Conservation (phyloP, 139 green algal genomes). For the Edaphochlamys debaryana region DNA sequence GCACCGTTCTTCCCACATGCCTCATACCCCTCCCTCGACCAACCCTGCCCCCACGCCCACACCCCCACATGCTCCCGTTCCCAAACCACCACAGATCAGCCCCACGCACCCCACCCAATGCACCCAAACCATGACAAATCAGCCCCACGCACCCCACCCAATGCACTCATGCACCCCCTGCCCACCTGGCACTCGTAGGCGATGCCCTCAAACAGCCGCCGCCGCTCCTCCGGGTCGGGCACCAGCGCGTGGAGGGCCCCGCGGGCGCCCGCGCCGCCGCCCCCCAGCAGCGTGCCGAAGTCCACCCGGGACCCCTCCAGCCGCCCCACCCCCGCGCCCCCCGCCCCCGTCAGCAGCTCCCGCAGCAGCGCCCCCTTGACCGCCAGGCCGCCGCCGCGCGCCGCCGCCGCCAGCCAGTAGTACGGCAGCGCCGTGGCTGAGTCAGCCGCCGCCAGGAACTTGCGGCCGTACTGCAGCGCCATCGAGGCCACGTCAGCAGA, state of each 20-base stretch:
- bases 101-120: too few relatives aligned
- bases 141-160: too few relatives aligned
- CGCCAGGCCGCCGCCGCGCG: constrained; percentile 50
- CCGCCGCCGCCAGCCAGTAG: constrained; percentile 77
- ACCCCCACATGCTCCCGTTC: too few relatives aligned
- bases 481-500: constrained; percentile 52
- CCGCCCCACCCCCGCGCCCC: too few relatives aligned
- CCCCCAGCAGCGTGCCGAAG: constrained; percentile 60
- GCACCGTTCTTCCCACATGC: too few relatives aligned
- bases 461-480: constrained; percentile 67
- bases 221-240: constrained; percentile 55
- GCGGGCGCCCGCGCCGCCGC: constrained; percentile 41
- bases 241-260: constrained; percentile 67
- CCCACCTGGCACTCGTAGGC: constrained; percentile 83
- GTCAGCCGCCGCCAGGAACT: constrained; percentile 63
- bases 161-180: neutral
- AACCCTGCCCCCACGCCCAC: too few relatives aligned
- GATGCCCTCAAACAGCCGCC: constrained; percentile 73
- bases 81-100: too few relatives aligned
- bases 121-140: too few relatives aligned
- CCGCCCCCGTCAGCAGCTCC: constrained; percentile 50
- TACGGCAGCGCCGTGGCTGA: constrained; percentile 77
- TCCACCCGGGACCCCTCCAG: too few relatives aligned
- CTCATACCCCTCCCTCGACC: too few relatives aligned
- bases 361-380: constrained; percentile 64